Base-by-base conservation (phyloP, 2,329 filamentous ascomycete species). In the Hypoxylon sp. region DNA sequence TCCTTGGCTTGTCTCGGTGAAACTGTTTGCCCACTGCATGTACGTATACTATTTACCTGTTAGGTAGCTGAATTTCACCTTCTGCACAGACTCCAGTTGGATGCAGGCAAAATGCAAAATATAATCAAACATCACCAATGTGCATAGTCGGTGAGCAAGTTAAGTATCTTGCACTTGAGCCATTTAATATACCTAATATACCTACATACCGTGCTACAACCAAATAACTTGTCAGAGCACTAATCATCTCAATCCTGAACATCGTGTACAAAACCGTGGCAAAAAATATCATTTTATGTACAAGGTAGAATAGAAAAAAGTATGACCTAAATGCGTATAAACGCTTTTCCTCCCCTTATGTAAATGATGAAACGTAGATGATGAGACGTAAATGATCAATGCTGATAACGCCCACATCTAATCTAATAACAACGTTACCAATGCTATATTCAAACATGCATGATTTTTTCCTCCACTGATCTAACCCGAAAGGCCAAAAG, bases 401-500 rank as follows among this genome's bases (percentile, higher is more conserved):
- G 17, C 17, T 44, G 47, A 35, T n/a, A 56, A 56, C 44, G 62
- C 50, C 55, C 31, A 35, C 42, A 48, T 33, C 55, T 50, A 11
- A 48, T 33, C 55, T 50, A 11, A 44, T 46, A 58, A 39, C 55
- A 17, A 22, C 17, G 39, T 22, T 50, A 44, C 44, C 19, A 24
- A 50, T 39, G 31, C n/a, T 39, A 11, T 11, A 5, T 50, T 56
- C 54, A 35, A 47, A 9, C 26, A 56, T 22, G 9, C 6, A 14
- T 56, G 26, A 22, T n/a, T 22, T 22, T 22, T 19, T 9, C 14
- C 35, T 31, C 37, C 9, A 35, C 42, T 13, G 2, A 24, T 11
- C 10, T 14, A 37, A 17, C 42, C 56, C 69, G 71, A 76, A 22
- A 86, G 67, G 3, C 74, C 76, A 73, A 88, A 86, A 0, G 83